These are phyloP conservation scores for Xylariaceae sp. DNA, from an alignment of 2,329 filamentous ascomycete genomes.

Conservation along the genomic window DNA sequence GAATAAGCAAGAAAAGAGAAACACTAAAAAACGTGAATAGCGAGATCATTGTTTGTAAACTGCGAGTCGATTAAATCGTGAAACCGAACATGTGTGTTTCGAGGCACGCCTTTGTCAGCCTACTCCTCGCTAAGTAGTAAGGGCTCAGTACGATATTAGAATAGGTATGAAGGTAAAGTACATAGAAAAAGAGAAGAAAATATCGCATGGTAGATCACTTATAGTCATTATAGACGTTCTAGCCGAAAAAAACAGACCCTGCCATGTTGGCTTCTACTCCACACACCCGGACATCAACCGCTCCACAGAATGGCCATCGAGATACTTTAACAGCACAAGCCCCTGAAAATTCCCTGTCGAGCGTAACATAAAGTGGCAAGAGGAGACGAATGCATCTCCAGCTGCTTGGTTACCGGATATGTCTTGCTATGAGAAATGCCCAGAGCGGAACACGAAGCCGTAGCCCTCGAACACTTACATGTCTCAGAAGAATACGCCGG, in stretches of 20 bases:
- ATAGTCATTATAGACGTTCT: background rate
- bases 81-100: background rate
- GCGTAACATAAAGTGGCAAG: background rate
- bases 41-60: constrained; percentile 7
- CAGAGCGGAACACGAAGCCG: background rate
- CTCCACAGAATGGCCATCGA: background rate
- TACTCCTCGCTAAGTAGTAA: background rate
- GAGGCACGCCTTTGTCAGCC: background rate
- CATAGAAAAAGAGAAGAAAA: background rate
- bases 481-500: background rate
- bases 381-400: background rate
- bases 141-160: background rate
- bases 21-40: background rate
- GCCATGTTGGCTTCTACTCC: constrained; percentile 1
- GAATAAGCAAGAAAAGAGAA: background rate
- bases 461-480: background rate
- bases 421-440: background rate
- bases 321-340: background rate
- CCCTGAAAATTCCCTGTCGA: background rate
- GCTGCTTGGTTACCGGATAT: background rate
- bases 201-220: background rate
- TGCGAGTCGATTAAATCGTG: background rate
- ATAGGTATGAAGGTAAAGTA: background rate
- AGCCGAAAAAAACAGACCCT: background rate
- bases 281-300: background rate